Evolutionary conservation across 2,329 filamentous ascomycete genomes (phyloP).

Genomic region (Aureobasidium sp.): DNA sequence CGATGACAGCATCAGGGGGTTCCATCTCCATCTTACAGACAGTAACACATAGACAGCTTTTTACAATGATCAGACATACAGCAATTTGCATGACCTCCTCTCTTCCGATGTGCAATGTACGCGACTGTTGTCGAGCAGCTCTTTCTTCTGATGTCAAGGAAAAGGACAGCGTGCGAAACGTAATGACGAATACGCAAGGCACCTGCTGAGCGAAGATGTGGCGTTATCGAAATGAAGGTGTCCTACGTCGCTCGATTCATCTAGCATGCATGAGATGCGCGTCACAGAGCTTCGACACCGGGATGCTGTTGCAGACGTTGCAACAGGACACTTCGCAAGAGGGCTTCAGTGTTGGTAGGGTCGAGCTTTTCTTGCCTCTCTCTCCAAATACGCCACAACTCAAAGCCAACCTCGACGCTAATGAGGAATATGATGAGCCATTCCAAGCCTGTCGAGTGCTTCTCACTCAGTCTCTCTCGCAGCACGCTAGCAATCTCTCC

Average conservation of each 20-base stretch:
- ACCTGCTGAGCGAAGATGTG: not conserved
- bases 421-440: conserved; percentile 96
- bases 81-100: not conserved
- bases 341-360: conserved; percentile 32
- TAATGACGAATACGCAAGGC: not conserved
- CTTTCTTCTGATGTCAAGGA: not conserved
- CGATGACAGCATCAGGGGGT: not conserved
- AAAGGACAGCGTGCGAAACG: not conserved
- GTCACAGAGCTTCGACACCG: not conserved
- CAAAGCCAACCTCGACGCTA: conserved; percentile 83
- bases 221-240: not conserved
- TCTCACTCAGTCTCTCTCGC: conserved; percentile 80
- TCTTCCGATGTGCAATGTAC: not conserved
- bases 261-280: not conserved
- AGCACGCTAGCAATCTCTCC: conserved; percentile 89
- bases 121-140: not conserved
- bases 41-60: conserved; percentile 8
- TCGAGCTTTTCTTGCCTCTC: conserved; percentile 45
- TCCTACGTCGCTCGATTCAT: not conserved
- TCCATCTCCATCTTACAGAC: not conserved
- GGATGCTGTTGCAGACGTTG: not conserved
- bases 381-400: conserved; percentile 64
- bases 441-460: conserved; percentile 78
- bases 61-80: conserved; percentile 12
- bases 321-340: conserved; percentile 31